Conservation (phyloP, 768 basidiomycete species). For the Gyrodon lividus region DNA sequence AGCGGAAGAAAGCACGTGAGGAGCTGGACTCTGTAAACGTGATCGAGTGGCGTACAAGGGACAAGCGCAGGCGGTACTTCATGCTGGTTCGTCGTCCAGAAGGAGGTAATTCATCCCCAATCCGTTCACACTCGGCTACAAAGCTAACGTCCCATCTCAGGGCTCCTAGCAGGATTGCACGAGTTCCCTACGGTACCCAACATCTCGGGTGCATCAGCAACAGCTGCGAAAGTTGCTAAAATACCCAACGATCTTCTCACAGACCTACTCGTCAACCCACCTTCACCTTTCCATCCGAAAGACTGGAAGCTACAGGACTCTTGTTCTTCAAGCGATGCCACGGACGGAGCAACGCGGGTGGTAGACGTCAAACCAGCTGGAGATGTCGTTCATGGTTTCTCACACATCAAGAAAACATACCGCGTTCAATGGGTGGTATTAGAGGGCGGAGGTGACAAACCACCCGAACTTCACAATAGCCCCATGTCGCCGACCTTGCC, state of each 20-base stretch:
- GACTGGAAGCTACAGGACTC: not conserved
- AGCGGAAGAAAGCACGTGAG: slow-evolving; percentile 78
- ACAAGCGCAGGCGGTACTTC: slow-evolving; percentile 53
- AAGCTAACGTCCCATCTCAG: slow-evolving; percentile 40
- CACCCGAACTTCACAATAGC: slow-evolving; percentile 30
- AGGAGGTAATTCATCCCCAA: slow-evolving; percentile 51
- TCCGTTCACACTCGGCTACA: not conserved
- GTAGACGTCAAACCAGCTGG: slow-evolving; percentile 51
- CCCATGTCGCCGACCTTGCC: slow-evolving; percentile 1
- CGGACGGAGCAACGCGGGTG: slow-evolving; percentile 31
- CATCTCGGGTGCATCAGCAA: slow-evolving; percentile 43
- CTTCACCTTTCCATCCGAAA: slow-evolving; percentile 16
- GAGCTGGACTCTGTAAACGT: slow-evolving; percentile 85
- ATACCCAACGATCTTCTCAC: slow-evolving; percentile 39
- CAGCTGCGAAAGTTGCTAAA: slow-evolving; percentile 31
- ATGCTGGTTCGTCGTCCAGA: slow-evolving; percentile 81
- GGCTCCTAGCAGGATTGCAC: slow-evolving; percentile 85
- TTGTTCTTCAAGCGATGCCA: not conserved
- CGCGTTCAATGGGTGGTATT: slow-evolving; percentile 69
- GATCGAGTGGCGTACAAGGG: slow-evolving; percentile 66
- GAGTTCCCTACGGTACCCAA: slow-evolving; percentile 77
- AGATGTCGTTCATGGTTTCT: slow-evolving; percentile 80
- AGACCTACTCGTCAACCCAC: slow-evolving; percentile 36
- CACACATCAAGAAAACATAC: slow-evolving; percentile 88
- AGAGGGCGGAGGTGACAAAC: slow-evolving; percentile 52